A percentile compares a stretch with the other conserved stretches of the same genome.
phyloP scores from a whole-genome alignment of 2,329 filamentous ascomycete genomes.

The Canariomyces notabilis region DNA sequence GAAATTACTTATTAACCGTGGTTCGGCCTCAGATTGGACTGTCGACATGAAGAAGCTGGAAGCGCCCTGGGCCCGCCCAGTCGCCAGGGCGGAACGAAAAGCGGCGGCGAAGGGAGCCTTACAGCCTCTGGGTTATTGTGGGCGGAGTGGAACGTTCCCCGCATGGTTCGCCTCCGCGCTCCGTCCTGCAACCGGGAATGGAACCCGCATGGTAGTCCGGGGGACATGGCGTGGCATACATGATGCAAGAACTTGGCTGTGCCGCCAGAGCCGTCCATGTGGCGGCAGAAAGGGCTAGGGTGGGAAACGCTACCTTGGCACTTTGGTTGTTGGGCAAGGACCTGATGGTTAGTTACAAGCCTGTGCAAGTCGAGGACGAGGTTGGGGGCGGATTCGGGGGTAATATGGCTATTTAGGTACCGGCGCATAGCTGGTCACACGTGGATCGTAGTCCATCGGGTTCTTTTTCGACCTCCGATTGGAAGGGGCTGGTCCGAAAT shows the following conservation, averaged over 20 bases:
- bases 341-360: conserved; percentile 1
- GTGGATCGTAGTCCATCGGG: conserved; percentile 7
- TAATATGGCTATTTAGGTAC: conserved; percentile 29
- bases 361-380: conserved; percentile 12
- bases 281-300: conserved; percentile 13
- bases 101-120: conserved; percentile 5
- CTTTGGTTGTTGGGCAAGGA: conserved; percentile 22
- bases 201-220: not conserved
- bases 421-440: conserved; percentile 19
- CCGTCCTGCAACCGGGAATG: conserved; percentile 10
- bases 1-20: conserved; percentile 23
- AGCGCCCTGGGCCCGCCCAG: conserved; percentile 1
- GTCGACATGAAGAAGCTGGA: conserved; percentile 14
- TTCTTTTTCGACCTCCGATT: conserved; percentile 20
- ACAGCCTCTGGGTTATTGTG: conserved; percentile 12
- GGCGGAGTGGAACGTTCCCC: conserved; percentile 18
- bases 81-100: not conserved
- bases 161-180: conserved; percentile 9
- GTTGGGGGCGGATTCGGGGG: conserved; percentile 18
- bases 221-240: not conserved
- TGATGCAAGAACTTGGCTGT: conserved; percentile 1
- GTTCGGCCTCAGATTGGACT: conserved; percentile 14
- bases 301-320: conserved; percentile 20
- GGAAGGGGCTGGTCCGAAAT: conserved; percentile 15
- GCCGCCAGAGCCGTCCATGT: not conserved